Evolutionary conservation across 805 yeast species (phyloP).

Genomic region (Priceomyces haplophilus): DNA sequence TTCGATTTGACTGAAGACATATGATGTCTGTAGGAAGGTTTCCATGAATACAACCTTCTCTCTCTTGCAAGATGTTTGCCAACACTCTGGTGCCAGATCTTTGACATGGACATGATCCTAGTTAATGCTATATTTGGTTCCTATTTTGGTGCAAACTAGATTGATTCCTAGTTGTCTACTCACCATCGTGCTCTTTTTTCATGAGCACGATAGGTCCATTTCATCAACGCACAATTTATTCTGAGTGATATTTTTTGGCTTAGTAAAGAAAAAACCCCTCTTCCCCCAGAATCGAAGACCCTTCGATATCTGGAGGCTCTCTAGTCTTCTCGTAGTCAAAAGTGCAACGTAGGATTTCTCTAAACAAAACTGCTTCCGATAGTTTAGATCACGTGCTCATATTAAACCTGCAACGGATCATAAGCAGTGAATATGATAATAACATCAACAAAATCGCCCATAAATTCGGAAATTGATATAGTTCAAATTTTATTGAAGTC

Average conservation of each 20-base stretch:
- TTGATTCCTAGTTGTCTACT: conserved; percentile 59
- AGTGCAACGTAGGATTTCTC: no score
- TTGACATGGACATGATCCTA: conserved; percentile 7
- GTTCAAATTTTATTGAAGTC: not conserved
- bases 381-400: conserved; percentile 16
- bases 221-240: conserved; percentile 50
- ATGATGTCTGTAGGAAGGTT: conserved; percentile 5
- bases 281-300: no score
- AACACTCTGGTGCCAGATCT: conserved; percentile 85
- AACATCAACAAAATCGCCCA: not conserved
- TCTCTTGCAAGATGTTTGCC: conserved; percentile 55
- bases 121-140: conserved; percentile 58
- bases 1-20: conserved; percentile 5
- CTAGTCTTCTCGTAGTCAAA: no score
- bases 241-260: not conserved
- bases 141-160: conserved; percentile 91
- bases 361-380: no score
- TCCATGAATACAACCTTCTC: not conserved
- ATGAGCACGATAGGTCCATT: conserved; percentile 67
- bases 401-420: conserved; percentile 20
- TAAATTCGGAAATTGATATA: not conserved
- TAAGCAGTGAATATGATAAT: not conserved
- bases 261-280: no score
- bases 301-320: no score
- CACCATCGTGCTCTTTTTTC: conserved; percentile 51